Conservation (phyloP, 176 grass and related monocot species). For the Rhynchospora pubera region DNA sequence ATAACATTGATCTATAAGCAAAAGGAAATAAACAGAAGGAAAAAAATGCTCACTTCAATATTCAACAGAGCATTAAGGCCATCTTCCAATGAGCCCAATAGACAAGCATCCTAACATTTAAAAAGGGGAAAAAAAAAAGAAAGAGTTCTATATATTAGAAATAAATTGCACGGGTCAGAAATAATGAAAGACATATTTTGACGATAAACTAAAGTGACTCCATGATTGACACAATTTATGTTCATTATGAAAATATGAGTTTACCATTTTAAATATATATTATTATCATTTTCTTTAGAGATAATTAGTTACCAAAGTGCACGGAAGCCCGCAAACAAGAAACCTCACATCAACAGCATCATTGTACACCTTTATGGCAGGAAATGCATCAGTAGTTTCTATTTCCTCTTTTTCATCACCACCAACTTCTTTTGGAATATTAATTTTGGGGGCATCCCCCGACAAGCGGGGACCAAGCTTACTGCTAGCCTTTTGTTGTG, state of each 20-base stretch:
- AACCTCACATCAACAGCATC: constrained; percentile 75
- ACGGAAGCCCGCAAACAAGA: too few species aligned
- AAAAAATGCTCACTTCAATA: constrained; percentile 67
- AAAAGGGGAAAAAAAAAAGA: constrained; percentile 1
- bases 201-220: neutral
- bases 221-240: neutral
- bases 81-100: constrained; percentile 88
- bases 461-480: constrained; percentile 79
- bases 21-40: neutral
- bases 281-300: too few species aligned
- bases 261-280: neutral
- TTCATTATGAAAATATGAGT: neutral
- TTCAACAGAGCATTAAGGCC: constrained; percentile 92
- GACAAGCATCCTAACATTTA: constrained; percentile 50
- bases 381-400: constrained; percentile 46
- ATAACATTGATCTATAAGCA: neutral
- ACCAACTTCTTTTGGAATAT: constrained; percentile 38
- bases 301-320: too few species aligned
- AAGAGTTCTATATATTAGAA: constrained; percentile 22
- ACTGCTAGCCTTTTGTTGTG: constrained; percentile 37
- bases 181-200: neutral
- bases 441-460: constrained; percentile 90
- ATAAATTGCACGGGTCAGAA: neutral
- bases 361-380: constrained; percentile 76
- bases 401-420: constrained; percentile 51